phyloP scores from a whole-genome alignment of 441 rosid genomes.

The Populus hybrid region DNA sequence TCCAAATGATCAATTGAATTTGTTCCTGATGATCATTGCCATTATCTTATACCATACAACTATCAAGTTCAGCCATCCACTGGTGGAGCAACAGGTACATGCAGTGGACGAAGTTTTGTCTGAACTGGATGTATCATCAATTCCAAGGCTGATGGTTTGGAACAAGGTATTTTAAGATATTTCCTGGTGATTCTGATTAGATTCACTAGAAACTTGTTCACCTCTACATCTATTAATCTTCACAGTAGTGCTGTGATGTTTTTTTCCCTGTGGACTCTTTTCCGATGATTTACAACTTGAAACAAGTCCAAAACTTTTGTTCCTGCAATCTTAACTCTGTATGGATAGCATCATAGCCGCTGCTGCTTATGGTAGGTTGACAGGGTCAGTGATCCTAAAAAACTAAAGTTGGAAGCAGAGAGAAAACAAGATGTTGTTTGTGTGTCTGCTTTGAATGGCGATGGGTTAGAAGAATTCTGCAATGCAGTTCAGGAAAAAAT shows the following conservation, averaged over 20 bases:
- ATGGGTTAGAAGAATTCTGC: no score
- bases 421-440: no score
- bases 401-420: no score
- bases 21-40: conserved; percentile 2
- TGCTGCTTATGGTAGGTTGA: no score
- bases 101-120: conserved; percentile 87
- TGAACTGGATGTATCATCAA: conserved; percentile 73
- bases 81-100: conserved; percentile 75
- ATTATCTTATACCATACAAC: not conserved
- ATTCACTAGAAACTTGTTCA: not conserved
- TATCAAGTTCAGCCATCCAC: conserved; percentile 68
- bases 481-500: no score
- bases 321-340: no score
- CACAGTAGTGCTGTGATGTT: not conserved
- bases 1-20: conserved; percentile 9
- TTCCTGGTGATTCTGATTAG: not conserved
- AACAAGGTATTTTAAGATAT: conserved; percentile 60
- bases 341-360: no score
- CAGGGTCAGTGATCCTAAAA: no score
- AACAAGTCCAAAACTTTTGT: no score
- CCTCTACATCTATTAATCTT: not conserved
- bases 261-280: no score
- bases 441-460: no score
- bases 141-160: conserved; percentile 86
- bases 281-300: no score